Percentiles rank a stretch among this genome's conserved stretches.
These are phyloP conservation scores for Polytrichum commune DNA, from an alignment of 225 moss, liverwort and hornwort genomes.

Conservation along the genomic window DNA sequence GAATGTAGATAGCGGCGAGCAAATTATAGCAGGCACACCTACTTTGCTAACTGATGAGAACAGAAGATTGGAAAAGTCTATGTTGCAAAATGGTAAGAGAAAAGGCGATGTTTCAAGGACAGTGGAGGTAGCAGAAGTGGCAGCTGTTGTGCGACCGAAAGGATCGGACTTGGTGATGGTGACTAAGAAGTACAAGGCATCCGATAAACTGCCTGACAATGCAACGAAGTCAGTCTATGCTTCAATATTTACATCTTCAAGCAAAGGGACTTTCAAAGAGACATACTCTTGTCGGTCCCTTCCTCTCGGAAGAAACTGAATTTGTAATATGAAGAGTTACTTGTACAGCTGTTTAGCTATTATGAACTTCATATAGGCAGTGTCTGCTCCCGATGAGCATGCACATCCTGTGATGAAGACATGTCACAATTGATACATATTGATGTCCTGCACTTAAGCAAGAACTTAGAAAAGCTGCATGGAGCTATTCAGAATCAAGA, in stretches of 20 bases:
- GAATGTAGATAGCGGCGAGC: constrained; percentile 20
- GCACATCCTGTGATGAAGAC: no score
- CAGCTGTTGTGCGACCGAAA: constrained; percentile 57
- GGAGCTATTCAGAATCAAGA: no score
- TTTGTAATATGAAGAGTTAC: no score
- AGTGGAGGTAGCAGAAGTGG: constrained; percentile 25
- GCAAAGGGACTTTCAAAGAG: constrained; percentile 78
- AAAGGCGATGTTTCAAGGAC: constrained; percentile 44
- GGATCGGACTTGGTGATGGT: constrained; percentile 82
- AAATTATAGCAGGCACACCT: constrained; percentile 12
- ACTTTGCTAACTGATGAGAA: constrained; percentile 18
- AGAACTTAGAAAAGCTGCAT: no score
- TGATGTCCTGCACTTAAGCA: no score
- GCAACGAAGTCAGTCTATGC: constrained; percentile 86
- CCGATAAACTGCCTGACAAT: constrained; percentile 72
- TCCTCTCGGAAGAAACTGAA: constrained; percentile 89
- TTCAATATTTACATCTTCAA: constrained; percentile 95
- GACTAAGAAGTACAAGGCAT: constrained; percentile 78
- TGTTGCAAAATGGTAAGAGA: constrained; percentile 34
- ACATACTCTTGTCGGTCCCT: constrained; percentile 97
- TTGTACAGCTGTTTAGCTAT: no score
- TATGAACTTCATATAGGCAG: no score
- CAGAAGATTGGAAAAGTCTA: constrained; percentile 23
- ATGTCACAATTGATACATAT: no score
- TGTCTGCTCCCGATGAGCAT: no score